A percentile compares a stretch with the other conserved stretches of the same genome.
These are phyloP conservation scores for Blastosporella zonata DNA, from an alignment of 1,284 basidiomycete genomes.

Conservation along the genomic window DNA sequence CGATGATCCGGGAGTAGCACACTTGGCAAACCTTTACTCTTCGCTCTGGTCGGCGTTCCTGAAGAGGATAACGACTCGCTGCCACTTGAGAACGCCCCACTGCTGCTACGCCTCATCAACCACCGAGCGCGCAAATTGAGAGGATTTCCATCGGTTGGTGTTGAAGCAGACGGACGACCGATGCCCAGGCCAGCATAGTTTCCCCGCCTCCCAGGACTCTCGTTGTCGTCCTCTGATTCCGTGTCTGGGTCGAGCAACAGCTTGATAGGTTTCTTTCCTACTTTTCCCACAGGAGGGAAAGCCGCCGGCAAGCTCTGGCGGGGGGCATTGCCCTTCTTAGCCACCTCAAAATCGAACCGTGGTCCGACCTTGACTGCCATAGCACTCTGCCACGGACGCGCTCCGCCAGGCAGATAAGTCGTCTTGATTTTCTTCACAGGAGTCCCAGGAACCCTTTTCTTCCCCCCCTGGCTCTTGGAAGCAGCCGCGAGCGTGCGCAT, in stretches of 20 bases:
- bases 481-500: constrained; percentile 62
- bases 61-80: constrained; percentile 57
- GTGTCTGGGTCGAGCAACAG: constrained; percentile 35
- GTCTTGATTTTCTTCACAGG: constrained; percentile 74
- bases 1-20: not conserved
- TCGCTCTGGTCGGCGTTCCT: constrained; percentile 63
- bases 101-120: constrained; percentile 72
- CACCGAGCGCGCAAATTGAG: constrained; percentile 47
- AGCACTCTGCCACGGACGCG: constrained; percentile 76
- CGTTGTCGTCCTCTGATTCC: constrained; percentile 52
- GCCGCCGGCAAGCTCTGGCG: constrained; percentile 73
- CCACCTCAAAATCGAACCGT: constrained; percentile 46
- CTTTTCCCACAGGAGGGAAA: constrained; percentile 42
- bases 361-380: constrained; percentile 66
- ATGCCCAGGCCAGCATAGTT: constrained; percentile 66
- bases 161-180: constrained; percentile 48
- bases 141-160: constrained; percentile 29
- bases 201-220: constrained; percentile 55
- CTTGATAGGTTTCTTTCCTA: constrained; percentile 28
- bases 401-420: constrained; percentile 49
- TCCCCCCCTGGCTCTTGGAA: constrained; percentile 43
- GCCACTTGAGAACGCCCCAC: constrained; percentile 71
- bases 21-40: constrained; percentile 37
- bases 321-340: constrained; percentile 50
- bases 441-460: constrained; percentile 70